These are phyloP conservation scores for Claviceps sp. DNA, from an alignment of 2,329 filamentous ascomycete species.

Conservation along the genomic window DNA sequence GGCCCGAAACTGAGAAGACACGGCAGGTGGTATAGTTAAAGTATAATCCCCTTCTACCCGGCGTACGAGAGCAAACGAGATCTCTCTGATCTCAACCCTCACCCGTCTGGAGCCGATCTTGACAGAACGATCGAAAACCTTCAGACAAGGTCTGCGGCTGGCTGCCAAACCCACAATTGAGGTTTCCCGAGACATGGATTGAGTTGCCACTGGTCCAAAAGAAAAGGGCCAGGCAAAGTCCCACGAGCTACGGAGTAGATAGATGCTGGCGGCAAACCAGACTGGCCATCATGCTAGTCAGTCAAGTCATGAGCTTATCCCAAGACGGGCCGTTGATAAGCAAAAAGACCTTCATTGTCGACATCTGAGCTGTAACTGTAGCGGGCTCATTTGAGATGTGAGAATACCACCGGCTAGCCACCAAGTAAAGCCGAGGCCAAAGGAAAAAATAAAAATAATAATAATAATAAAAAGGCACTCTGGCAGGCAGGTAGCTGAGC, in stretches of 20 bases:
- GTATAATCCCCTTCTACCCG: neutral
- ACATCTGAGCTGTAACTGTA: conserved; percentile 2
- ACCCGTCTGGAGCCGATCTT: conserved; percentile 5
- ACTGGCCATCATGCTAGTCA: conserved; percentile 1
- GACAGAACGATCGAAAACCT: conserved; percentile 7
- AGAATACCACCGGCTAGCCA: conserved; percentile 5
- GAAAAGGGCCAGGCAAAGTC: conserved; percentile 1
- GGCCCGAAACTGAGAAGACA: neutral
- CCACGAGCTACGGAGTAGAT: conserved; percentile 1
- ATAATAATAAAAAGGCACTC: neutral
- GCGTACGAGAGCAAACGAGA: neutral
- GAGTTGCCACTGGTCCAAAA: conserved; percentile 7
- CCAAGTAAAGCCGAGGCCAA: neutral
- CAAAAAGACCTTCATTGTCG: conserved; percentile 6
- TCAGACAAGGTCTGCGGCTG: conserved; percentile 4
- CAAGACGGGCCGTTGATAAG: conserved; percentile 8
- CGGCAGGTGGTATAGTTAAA: conserved; percentile 1
- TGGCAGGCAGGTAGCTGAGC: neutral
- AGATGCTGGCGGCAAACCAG: conserved; percentile 6
- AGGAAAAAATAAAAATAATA: neutral
- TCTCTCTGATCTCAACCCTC: neutral
- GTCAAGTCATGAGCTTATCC: conserved; percentile 9
- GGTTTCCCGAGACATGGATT: conserved; percentile 16
- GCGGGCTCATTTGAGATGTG: neutral
- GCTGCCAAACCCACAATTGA: conserved; percentile 8